Evolutionary conservation across 2,329 filamentous ascomycete species (phyloP).

Genomic region (Clarireedia hainanense): DNA sequence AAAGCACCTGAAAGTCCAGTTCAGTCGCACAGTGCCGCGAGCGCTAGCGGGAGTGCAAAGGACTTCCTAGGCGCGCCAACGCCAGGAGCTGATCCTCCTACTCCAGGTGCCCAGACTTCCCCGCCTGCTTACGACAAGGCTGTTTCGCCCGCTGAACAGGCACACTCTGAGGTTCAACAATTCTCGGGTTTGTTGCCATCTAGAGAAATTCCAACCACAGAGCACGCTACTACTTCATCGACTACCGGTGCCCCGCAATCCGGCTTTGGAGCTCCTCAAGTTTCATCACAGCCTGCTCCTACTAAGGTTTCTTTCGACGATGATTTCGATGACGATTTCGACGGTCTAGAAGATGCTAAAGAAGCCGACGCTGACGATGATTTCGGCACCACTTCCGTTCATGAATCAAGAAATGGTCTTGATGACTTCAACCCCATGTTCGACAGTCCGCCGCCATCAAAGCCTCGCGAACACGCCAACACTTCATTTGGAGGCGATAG

Average conservation of each 20-base stretch:
- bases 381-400: constrained; percentile 61
- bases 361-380: constrained; percentile 74
- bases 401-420: constrained; percentile 49
- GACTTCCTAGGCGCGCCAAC: constrained; percentile 23
- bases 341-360: constrained; percentile 76
- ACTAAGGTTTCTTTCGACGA: constrained; percentile 57
- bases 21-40: constrained; percentile 15
- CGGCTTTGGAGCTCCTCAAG: constrained; percentile 20
- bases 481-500: constrained; percentile 21
- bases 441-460: constrained; percentile 46
- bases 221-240: constrained; percentile 21
- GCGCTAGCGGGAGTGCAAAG: constrained; percentile 26
- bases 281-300: constrained; percentile 28
- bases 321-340: constrained; percentile 68
- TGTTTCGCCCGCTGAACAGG: constrained; percentile 31
- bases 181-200: constrained; percentile 48
- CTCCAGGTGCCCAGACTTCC: constrained; percentile 46
- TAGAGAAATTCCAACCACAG: constrained; percentile 40
- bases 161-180: constrained; percentile 41
- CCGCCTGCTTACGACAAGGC: constrained; percentile 48
- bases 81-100: constrained; percentile 38
- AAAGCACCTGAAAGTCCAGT: constrained; percentile 20
- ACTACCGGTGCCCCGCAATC: constrained; percentile 22
- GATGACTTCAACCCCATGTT: constrained; percentile 80
- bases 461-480: constrained; percentile 23